Evolutionary conservation across 2,329 filamentous ascomycete genomes (phyloP).

Genomic region (Diaporthe ampelina): DNA sequence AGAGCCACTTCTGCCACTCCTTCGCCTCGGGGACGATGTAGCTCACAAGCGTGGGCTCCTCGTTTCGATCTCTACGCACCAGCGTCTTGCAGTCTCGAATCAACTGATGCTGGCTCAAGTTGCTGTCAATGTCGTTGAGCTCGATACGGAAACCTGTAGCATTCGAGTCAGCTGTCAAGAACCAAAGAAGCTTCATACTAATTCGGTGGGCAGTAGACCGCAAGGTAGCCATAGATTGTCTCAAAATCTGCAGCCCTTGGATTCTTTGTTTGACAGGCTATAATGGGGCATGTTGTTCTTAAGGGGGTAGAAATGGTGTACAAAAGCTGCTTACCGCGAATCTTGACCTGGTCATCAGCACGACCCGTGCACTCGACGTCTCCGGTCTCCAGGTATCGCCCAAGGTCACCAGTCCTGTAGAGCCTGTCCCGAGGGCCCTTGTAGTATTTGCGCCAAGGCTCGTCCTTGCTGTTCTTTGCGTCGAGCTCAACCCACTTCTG

Average conservation of each 20-base stretch:
- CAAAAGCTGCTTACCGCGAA: constrained; percentile 63
- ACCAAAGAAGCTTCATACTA: no score
- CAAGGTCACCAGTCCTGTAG: constrained; percentile 90
- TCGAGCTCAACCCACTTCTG: constrained; percentile 77
- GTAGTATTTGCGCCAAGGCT: constrained; percentile 85
- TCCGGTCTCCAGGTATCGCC: constrained; percentile 77
- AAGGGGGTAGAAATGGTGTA: no score
- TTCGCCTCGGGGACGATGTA: constrained; percentile 89
- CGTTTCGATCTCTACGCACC: constrained; percentile 84
- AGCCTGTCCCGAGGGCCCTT: constrained; percentile 87
- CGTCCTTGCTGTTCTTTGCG: constrained; percentile 64
- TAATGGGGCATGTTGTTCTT: no score
- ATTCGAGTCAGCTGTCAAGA: no score
- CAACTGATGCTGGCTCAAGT: constrained; percentile 80
- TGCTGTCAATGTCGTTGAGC: constrained; percentile 90
- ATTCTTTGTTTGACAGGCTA: no score
- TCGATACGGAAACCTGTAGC: constrained; percentile 87
- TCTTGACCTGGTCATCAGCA: constrained; percentile 92
- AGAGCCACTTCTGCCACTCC: constrained; percentile 79
- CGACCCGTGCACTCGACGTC: constrained; percentile 85
- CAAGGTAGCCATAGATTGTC: no score
- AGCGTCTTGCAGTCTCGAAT: constrained; percentile 90
- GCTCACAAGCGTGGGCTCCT: constrained; percentile 88
- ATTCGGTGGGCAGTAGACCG: no score
- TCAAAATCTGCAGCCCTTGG: no score